Evolutionary conservation across 768 basidiomycete species (phyloP).

Genomic region (Boletus reticulatus): DNA sequence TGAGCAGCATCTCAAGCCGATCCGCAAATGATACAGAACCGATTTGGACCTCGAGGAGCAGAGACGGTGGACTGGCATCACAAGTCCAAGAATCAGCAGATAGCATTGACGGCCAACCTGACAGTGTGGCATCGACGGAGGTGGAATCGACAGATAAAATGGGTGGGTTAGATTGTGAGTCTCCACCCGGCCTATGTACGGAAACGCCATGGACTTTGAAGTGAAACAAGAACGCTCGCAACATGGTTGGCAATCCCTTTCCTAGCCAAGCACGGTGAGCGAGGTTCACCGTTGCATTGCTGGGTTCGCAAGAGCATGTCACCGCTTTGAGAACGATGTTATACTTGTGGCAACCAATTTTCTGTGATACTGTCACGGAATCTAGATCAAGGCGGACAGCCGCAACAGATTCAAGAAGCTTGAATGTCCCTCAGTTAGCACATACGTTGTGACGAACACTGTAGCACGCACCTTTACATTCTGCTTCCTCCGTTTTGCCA

Average conservation of each 20-base stretch:
- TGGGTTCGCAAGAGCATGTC: slow-evolving; percentile 42
- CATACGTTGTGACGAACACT: background rate
- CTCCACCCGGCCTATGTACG: slow-evolving; percentile 43
- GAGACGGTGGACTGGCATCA: slow-evolving; percentile 57
- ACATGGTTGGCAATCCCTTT: slow-evolving; percentile 31
- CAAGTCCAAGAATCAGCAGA: slow-evolving; percentile 28
- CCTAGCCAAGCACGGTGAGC: slow-evolving; percentile 58
- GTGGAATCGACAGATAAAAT: slow-evolving; percentile 35
- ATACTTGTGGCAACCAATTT: slow-evolving; percentile 38
- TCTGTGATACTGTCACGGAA: slow-evolving; percentile 45
- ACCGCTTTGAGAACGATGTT: slow-evolving; percentile 42
- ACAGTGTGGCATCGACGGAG: slow-evolving; percentile 37
- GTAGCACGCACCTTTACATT: slow-evolving; percentile 14
- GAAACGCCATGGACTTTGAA: slow-evolving; percentile 42
- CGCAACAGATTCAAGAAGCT: slow-evolving; percentile 35
- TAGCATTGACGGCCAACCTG: slow-evolving; percentile 64
- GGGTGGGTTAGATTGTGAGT: slow-evolving; percentile 25
- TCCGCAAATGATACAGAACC: slow-evolving; percentile 51
- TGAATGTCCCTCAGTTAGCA: slow-evolving; percentile 1
- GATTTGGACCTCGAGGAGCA: slow-evolving; percentile 46
- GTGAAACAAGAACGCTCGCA: slow-evolving; percentile 48
- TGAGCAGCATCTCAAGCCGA: slow-evolving; percentile 49
- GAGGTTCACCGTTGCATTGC: slow-evolving; percentile 42
- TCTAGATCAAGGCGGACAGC: slow-evolving; percentile 43
- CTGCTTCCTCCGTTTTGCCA: slow-evolving; percentile 18